Evolutionary conservation across 371 early-diverging fungal species (phyloP).

Genomic region (Chytridiales sp.): DNA sequence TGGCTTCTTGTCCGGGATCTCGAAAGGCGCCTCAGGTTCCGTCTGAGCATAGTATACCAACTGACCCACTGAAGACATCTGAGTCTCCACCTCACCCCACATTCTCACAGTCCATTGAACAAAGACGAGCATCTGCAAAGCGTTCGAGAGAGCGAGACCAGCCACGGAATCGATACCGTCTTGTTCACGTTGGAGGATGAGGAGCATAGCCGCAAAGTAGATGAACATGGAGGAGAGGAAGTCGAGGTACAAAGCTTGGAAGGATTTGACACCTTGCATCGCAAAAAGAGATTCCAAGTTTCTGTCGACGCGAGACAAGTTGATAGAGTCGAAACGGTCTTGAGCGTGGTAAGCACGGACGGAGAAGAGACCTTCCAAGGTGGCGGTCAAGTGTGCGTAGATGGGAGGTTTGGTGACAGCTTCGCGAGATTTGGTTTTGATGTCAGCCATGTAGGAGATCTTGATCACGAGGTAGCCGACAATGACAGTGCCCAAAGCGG

Average conservation of each 20-base stretch:
- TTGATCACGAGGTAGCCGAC: constrained; percentile 17
- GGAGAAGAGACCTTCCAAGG: constrained; percentile 49
- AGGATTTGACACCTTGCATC: constrained; percentile 30
- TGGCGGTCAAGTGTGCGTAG: constrained; percentile 53
- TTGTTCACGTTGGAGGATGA: constrained; percentile 9
- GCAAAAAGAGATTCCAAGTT: constrained; percentile 67
- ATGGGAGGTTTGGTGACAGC: constrained; percentile 53
- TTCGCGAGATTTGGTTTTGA: constrained; percentile 52
- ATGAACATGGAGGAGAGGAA: constrained; percentile 28
- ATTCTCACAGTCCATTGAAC: constrained; percentile 84
- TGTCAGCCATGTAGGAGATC: constrained; percentile 47
- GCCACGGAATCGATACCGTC: constrained; percentile 34
- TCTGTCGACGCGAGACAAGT: constrained; percentile 71
- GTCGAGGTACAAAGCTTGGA: constrained; percentile 31
- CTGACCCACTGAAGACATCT: constrained; percentile 62
- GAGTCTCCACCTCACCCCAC: constrained; percentile 64
- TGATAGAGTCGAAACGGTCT: constrained; percentile 69
- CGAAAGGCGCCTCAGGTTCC: constrained; percentile 68
- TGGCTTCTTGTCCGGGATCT: constrained; percentile 45
- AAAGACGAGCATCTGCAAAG: constrained; percentile 69
- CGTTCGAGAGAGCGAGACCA: constrained; percentile 75
- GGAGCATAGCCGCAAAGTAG: constrained; percentile 19
- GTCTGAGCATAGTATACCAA: constrained; percentile 77
- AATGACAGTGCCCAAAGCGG: constrained; percentile 11
- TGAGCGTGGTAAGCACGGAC: constrained; percentile 53